These are phyloP conservation scores for Debaryomycetaceae sp. DNA, from an alignment of 1,139 yeast genomes.

Conservation along the genomic window DNA sequence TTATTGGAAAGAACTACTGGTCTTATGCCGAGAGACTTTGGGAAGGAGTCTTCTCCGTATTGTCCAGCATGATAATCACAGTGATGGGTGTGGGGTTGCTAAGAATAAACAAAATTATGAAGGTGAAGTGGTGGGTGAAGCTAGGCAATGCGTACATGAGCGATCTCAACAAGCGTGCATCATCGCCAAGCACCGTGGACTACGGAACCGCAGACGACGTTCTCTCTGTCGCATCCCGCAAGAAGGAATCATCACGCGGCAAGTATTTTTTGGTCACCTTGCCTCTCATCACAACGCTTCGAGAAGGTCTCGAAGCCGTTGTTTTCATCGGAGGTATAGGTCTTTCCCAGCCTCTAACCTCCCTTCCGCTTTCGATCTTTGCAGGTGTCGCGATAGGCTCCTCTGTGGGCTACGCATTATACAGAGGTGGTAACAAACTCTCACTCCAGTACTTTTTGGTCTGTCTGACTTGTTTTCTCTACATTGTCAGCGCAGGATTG, in stretches of 20 bases:
- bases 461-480: slow-evolving; percentile 40
- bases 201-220: not conserved
- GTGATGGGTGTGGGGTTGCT: slow-evolving; percentile 87
- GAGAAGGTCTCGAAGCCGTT: slow-evolving; percentile 50
- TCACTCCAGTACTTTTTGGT: slow-evolving; percentile 43
- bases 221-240: not conserved
- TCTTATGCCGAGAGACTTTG: slow-evolving; percentile 80
- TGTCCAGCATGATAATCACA: slow-evolving; percentile 79
- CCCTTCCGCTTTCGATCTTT: slow-evolving; percentile 39
- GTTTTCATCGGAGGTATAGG: slow-evolving; percentile 49
- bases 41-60: slow-evolving; percentile 86
- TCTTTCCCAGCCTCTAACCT: slow-evolving; percentile 35
- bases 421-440: slow-evolving; percentile 40
- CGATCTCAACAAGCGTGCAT: slow-evolving; percentile 6
- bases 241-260: slow-evolving; percentile 16
- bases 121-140: slow-evolving; percentile 49
- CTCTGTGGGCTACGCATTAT: slow-evolving; percentile 33
- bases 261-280: slow-evolving; percentile 38
- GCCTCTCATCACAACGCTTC: slow-evolving; percentile 42
- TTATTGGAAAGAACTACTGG: slow-evolving; percentile 78
- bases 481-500: slow-evolving; percentile 44
- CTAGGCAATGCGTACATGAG: slow-evolving; percentile 36
- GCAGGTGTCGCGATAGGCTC: slow-evolving; percentile 35
- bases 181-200: slow-evolving; percentile 2
- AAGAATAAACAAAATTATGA: slow-evolving; percentile 68